Evolutionary conservation across 257 asterid species (phyloP).

Genomic region (Fraxinus quadrangulata): DNA sequence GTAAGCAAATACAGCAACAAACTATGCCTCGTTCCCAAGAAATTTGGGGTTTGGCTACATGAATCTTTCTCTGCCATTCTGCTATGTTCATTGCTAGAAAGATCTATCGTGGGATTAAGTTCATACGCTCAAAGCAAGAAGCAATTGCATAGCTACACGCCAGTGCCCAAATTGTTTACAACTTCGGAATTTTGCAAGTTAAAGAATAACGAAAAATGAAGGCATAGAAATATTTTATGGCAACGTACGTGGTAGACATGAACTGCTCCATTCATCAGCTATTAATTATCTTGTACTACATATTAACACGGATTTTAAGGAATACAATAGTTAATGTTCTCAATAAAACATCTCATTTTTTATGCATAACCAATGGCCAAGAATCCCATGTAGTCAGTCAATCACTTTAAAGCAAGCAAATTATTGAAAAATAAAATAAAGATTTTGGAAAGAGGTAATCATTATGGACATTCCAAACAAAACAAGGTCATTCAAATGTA

Average conservation of each 20-base stretch:
- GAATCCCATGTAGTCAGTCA: not conserved
- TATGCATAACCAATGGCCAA: not conserved
- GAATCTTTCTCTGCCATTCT: not conserved
- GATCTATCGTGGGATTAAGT: not conserved
- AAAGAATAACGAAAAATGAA: not conserved
- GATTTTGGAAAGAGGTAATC: not conserved
- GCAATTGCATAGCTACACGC: not conserved
- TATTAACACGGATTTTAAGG: not conserved
- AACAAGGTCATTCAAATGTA: not conserved
- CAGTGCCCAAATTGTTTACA: constrained; percentile 8
- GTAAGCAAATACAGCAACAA: constrained; percentile 1
- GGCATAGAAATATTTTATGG: not conserved
- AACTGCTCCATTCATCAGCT: not conserved
- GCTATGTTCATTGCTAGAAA: constrained; percentile 14
- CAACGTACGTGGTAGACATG: not conserved
- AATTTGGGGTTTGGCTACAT: not conserved
- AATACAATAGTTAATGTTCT: not conserved
- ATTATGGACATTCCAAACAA: not conserved
- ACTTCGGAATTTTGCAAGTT: constrained; percentile 1
- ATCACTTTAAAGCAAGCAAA: not conserved
- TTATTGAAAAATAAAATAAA: too few relatives aligned
- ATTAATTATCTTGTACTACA: not conserved
- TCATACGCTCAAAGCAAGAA: not conserved
- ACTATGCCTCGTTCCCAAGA: not conserved
- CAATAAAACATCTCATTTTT: not conserved